A percentile compares a stretch with the other conserved stretches of the same genome.
phyloP scores from a whole-genome alignment of 169 alveolate species.

The Plasmodium sp. region DNA sequence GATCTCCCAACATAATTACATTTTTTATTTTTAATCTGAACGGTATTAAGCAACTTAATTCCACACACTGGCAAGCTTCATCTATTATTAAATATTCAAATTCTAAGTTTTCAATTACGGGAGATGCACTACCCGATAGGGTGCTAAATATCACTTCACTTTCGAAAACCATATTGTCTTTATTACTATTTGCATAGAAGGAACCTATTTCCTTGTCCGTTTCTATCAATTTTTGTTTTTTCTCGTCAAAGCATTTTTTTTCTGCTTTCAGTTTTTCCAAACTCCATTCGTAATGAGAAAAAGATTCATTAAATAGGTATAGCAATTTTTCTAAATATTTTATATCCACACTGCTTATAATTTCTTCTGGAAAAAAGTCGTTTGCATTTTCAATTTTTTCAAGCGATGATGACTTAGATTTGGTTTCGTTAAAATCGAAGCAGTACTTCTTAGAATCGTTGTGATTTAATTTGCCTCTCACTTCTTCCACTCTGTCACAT shows the following conservation, averaged over 20 bases:
- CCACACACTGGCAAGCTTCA: slow-evolving; percentile 98
- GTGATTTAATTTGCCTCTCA: slow-evolving; percentile 9
- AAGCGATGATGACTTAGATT: background rate
- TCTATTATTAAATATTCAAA: slow-evolving; percentile 97
- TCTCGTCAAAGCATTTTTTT: slow-evolving; percentile 34
- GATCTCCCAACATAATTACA: slow-evolving; percentile 98
- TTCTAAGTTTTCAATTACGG: slow-evolving; percentile 82
- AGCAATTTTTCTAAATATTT: slow-evolving; percentile 63
- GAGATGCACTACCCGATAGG: slow-evolving; percentile 93
- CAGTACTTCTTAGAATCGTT: slow-evolving; percentile 47
- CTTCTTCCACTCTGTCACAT: slow-evolving; percentile 24
- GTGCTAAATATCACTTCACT: slow-evolving; percentile 92
- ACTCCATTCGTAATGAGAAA: slow-evolving; percentile 71
- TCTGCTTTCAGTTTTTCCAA: slow-evolving; percentile 45
- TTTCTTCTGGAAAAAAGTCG: slow-evolving; percentile 48
- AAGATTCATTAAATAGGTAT: slow-evolving; percentile 67
- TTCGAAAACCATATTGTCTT: slow-evolving; percentile 85
- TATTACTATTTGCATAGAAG: slow-evolving; percentile 65
- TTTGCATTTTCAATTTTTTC: slow-evolving; percentile 24
- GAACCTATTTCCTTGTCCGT: slow-evolving; percentile 63
- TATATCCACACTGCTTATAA: slow-evolving; percentile 47
- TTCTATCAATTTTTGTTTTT: slow-evolving; percentile 21
- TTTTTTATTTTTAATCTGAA: slow-evolving; percentile 85
- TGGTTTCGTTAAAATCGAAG: slow-evolving; percentile 20
- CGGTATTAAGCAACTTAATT: slow-evolving; percentile 82